A percentile compares a stretch with the other conserved stretches of the same genome.
Evolutionary conservation across 352 stramenopile species (phyloP).

Genomic region (Phytophthora cryptogea): DNA sequence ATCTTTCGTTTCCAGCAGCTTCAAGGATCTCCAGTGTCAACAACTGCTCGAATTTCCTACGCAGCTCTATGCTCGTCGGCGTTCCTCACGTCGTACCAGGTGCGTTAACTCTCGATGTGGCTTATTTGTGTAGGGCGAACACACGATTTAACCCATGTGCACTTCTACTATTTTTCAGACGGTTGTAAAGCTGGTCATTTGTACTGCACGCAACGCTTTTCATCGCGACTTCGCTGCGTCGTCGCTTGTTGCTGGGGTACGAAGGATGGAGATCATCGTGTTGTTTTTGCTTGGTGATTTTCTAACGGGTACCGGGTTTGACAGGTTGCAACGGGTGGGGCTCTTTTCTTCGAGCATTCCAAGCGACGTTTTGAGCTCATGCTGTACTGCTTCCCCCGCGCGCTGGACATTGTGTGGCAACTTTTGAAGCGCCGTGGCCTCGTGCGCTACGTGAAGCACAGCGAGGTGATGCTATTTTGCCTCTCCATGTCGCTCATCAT

Average conservation of each 20-base stretch:
- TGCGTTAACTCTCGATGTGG: constrained; percentile 15
- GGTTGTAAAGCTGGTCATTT: constrained; percentile 75
- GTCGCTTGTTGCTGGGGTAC: constrained; percentile 58
- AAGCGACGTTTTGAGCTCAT: constrained; percentile 88
- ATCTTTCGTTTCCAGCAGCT: constrained; percentile 79
- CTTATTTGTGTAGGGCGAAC: neutral
- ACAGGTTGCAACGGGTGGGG: constrained; percentile 60
- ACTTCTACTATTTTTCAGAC: constrained; percentile 38
- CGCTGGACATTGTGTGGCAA: constrained; percentile 83
- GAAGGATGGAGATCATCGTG: constrained; percentile 14
- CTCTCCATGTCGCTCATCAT: constrained; percentile 87
- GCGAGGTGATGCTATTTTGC: constrained; percentile 82
- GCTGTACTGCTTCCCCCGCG: constrained; percentile 79
- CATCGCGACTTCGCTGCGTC: constrained; percentile 59
- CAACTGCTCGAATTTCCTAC: constrained; percentile 56
- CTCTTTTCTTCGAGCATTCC: constrained; percentile 78
- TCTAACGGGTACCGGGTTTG: neutral
- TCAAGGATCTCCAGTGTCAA: constrained; percentile 47
- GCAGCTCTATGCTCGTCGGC: constrained; percentile 76
- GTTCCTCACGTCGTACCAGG: constrained; percentile 86
- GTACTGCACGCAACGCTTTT: constrained; percentile 71
- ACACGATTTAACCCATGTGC: neutral
- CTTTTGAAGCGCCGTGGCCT: constrained; percentile 68
- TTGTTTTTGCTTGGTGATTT: neutral
- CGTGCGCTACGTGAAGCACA: constrained; percentile 77